Evolutionary conservation across 176 grass and related monocot species (phyloP).

Genomic region (Melocanna baccifera): DNA sequence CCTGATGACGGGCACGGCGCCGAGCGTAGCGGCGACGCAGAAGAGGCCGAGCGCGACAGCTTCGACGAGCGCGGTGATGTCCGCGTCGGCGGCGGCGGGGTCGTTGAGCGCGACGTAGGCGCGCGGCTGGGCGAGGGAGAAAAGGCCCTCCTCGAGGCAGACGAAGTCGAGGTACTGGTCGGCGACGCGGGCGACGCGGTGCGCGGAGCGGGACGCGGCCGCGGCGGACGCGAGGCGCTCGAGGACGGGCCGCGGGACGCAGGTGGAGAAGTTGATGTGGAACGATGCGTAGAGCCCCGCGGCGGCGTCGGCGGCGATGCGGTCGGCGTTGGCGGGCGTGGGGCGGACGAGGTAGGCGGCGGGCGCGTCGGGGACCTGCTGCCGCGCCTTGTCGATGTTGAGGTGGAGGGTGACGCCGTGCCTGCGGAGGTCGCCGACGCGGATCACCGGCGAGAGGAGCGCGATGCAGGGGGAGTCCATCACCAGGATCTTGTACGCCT

Average conservation of each 20-base stretch:
- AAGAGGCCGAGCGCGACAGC: constrained; percentile 72
- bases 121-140: constrained; percentile 75
- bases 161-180: constrained; percentile 96
- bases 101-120: constrained; percentile 86
- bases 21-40: constrained; percentile 65
- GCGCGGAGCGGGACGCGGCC: constrained; percentile 42
- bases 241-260: constrained; percentile 68
- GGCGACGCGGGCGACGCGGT: constrained; percentile 58
- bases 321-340: constrained; percentile 69
- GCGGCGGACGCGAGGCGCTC: constrained; percentile 63
- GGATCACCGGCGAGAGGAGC: constrained; percentile 78
- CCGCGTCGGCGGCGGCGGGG: constrained; percentile 61
- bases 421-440: constrained; percentile 64
- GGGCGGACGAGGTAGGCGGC: constrained; percentile 81
- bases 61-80: constrained; percentile 69
- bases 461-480: constrained; percentile 73
- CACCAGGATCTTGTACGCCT: constrained; percentile 95
- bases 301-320: constrained; percentile 66
- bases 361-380: constrained; percentile 72
- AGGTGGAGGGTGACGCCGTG: constrained; percentile 88
- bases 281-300: constrained; percentile 81
- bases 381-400: constrained; percentile 65
- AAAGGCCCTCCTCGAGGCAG: constrained; percentile 80
- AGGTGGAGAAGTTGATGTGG: constrained; percentile 91
- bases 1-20: constrained; percentile 77